A percentile compares a stretch with the other conserved stretches of the same genome.
phyloP scores from a whole-genome alignment of 192 early-diverging fungal species.

The Tieghemiomyces parasiticus region DNA sequence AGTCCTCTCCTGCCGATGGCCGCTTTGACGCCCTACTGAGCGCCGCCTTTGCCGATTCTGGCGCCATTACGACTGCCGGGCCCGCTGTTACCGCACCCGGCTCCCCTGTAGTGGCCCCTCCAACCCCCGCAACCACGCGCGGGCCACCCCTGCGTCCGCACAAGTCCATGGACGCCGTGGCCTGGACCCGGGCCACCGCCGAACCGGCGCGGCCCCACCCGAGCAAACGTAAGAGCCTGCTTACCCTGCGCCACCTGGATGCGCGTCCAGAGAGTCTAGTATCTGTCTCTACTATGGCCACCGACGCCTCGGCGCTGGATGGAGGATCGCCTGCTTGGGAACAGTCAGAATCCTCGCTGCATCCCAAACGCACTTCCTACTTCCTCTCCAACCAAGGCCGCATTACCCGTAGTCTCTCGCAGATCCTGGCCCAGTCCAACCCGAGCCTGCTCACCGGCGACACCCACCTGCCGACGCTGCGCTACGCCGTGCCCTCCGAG shows the following conservation, averaged over 20 bases:
- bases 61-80: no score
- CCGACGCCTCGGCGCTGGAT: not conserved
- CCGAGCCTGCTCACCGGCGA: not conserved
- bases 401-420: not conserved
- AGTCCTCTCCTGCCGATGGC: no score
- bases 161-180: not conserved
- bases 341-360: not conserved
- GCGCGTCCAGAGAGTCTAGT: conserved; percentile 9
- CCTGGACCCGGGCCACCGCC: not conserved
- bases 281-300: conserved; percentile 10
- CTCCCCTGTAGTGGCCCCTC: no score
- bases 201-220: not conserved
- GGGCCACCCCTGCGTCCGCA: not conserved
- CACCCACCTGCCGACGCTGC: not conserved
- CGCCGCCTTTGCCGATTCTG: no score
- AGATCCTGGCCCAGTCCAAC: not conserved
- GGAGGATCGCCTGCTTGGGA: not conserved
- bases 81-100: no score
- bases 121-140: not conserved
- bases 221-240: conserved; percentile 13
- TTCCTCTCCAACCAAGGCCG: conserved; percentile 1
- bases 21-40: no score
- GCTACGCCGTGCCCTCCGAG: not conserved
- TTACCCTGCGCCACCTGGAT: conserved; percentile 5
- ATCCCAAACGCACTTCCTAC: conserved; percentile 1